Percentiles rank a stretch among this genome's conserved stretches.
phyloP scores from a whole-genome alignment of 1,139 yeast species.

The Lipomyces yarrowii region DNA sequence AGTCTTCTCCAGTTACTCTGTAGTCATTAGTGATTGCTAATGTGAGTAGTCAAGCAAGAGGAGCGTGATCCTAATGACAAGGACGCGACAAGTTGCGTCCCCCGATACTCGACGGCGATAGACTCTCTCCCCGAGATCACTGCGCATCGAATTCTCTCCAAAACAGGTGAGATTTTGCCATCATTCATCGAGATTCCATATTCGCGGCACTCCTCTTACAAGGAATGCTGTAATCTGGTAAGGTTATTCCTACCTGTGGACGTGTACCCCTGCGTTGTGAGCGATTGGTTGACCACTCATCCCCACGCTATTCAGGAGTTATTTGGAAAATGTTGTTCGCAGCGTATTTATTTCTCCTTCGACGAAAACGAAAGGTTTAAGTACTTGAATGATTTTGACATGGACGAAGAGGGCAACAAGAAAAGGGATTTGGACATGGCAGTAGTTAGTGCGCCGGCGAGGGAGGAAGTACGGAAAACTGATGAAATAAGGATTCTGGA shows the following conservation, averaged over 20 bases:
- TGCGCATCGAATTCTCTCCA: slow-evolving; percentile 4
- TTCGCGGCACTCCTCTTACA: slow-evolving; percentile 33
- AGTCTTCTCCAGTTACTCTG: background rate
- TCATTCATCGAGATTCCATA: slow-evolving; percentile 17
- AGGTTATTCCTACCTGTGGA: slow-evolving; percentile 20
- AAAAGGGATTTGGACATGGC: background rate
- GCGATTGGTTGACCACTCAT: slow-evolving; percentile 7
- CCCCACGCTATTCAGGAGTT: slow-evolving; percentile 9
- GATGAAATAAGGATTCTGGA: background rate
- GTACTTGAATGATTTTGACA: background rate
- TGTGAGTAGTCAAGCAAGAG: background rate
- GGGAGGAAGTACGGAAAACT: background rate
- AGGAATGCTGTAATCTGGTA: slow-evolving; percentile 26
- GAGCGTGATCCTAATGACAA: background rate
- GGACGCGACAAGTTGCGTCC: background rate
- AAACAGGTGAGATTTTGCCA: slow-evolving; percentile 13
- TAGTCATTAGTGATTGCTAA: background rate
- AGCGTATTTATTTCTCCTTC: slow-evolving; percentile 13
- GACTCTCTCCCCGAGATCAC: background rate
- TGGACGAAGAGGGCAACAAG: too few relatives aligned
- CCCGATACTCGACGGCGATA: background rate
- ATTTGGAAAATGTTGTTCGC: slow-evolving; percentile 21
- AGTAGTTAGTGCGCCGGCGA: background rate
- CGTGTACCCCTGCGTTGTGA: slow-evolving; percentile 30
- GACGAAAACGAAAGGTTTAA: slow-evolving; percentile 11